Conservation (phyloP, 257 asterid species). For the Echites panduratus region DNA sequence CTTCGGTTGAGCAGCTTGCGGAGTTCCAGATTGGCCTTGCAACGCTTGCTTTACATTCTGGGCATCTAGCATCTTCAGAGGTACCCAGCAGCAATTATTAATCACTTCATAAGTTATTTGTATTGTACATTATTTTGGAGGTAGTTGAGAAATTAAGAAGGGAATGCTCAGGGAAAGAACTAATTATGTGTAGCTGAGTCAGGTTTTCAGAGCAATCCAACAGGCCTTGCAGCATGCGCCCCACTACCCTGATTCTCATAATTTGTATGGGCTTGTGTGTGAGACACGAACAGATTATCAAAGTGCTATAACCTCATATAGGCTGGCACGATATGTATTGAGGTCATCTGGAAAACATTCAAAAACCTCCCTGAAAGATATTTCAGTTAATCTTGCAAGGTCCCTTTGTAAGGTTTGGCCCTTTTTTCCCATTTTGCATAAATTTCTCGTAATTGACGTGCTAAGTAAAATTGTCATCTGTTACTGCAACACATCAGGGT, state of each 20-base stretch:
- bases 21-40: slow-evolving; percentile 93
- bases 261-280: slow-evolving; percentile 81
- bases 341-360: slow-evolving; percentile 37
- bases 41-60: slow-evolving; percentile 67
- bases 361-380: slow-evolving; percentile 42
- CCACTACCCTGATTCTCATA: slow-evolving; percentile 84
- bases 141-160: no score
- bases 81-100: slow-evolving; percentile 27
- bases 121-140: no score
- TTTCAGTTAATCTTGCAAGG: slow-evolving; percentile 78
- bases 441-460: not conserved
- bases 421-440: not conserved
- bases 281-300: slow-evolving; percentile 78
- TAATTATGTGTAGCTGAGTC: slow-evolving; percentile 2
- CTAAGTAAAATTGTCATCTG: not conserved
- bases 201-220: slow-evolving; percentile 86
- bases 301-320: slow-evolving; percentile 73
- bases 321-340: slow-evolving; percentile 65
- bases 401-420: slow-evolving; percentile 67
- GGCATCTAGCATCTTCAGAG: slow-evolving; percentile 70
- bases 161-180: no score
- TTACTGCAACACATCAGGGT: not conserved
- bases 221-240: slow-evolving; percentile 89
- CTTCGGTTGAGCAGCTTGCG: slow-evolving; percentile 55
- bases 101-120: no score